Evolutionary conservation across 352 stramenopile genomes (phyloP), one percentile per base, ranked within the genome.

Genomic region (Globisporangium abappressorium): DNA sequence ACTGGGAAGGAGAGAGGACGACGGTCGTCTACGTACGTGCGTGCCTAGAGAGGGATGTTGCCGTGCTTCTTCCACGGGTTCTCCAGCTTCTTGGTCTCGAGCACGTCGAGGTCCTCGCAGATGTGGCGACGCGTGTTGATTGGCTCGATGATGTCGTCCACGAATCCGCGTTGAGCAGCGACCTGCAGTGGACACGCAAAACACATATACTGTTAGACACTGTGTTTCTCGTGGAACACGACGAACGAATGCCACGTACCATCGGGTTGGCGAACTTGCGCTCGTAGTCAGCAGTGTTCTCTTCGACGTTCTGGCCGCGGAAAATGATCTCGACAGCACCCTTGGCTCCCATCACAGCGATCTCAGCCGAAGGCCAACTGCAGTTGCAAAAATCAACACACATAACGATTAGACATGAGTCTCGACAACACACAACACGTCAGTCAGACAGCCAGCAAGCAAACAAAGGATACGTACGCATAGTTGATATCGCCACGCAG

Each of bases 251-350:
- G 41, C 15, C 18, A 51, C 18, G 18, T 24, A 51, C 90, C 88
- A 99, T 94, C 12, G 97, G 96, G 78, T 99, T 99, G 49, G 96
- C 95, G 77, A 99, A 99, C 71, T 96, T 94, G 63, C 92, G 83
- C 47, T 95, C 91, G 79, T 99, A 99, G 73, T 99, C 96, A 47
- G 84, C 89, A 68, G 96, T 98, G 70, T 98, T 94, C 66, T 98
- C 86, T 70, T 98, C 97, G 36, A 99, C 85, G 71, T 99, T 90
- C 79, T 98, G 85, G 65, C 96, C 96, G 30, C 95, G 82, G 83
- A 99, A 99, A 71, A 99, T 98, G 70, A 99, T 99, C 74, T 99
- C 96, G 28, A 99, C 97, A 3, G 97, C 97, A 26, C 97, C 97
- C 81, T 98, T 97, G 60, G 94, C 92, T 66, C 93, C 93, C 92